Conservation (phyloP, 1,284 basidiomycete genomes). For the Leccinum subspadiceum region DNA sequence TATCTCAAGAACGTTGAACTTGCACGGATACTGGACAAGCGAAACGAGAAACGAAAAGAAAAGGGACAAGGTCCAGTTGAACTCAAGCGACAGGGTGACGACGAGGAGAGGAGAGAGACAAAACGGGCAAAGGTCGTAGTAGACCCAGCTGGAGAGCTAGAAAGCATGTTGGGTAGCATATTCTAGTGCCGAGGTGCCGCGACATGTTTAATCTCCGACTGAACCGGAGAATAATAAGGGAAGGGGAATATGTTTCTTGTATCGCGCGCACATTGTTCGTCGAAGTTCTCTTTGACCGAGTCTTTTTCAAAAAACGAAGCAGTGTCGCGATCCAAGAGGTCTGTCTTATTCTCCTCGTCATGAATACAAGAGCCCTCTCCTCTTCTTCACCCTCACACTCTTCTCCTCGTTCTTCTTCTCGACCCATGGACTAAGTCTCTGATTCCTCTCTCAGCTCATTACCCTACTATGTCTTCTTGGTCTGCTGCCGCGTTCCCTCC, state of each 20-base stretch:
- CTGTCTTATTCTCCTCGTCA: slow-evolving; percentile 74
- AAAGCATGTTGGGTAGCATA: slow-evolving; percentile 52
- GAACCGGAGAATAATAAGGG: slow-evolving; percentile 47
- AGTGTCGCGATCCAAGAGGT: slow-evolving; percentile 75
- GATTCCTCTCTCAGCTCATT: slow-evolving; percentile 64
- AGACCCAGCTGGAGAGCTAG: slow-evolving; percentile 34
- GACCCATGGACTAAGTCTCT: slow-evolving; percentile 62
- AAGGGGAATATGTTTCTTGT: slow-evolving; percentile 37
- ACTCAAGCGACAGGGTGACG: slow-evolving; percentile 21
- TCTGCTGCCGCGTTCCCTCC: slow-evolving; percentile 66
- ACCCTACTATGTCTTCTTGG: slow-evolving; percentile 61
- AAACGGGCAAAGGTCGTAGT: slow-evolving; percentile 19
- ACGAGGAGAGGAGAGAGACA: slow-evolving; percentile 31
- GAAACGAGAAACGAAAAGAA: slow-evolving; percentile 68
- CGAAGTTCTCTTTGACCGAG: not conserved
- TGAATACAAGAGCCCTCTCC: slow-evolving; percentile 65
- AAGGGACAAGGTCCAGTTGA: slow-evolving; percentile 45
- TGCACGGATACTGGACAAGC: slow-evolving; percentile 87
- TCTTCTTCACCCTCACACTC: slow-evolving; percentile 38
- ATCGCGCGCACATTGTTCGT: slow-evolving; percentile 67
- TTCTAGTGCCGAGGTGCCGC: slow-evolving; percentile 43
- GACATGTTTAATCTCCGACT: slow-evolving; percentile 28
- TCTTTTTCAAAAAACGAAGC: slow-evolving; percentile 36
- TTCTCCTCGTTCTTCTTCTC: slow-evolving; percentile 73
- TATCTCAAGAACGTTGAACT: slow-evolving; percentile 96